Evolutionary conservation across 305 asterid species (phyloP), one percentile per base, ranked within the genome.

Genomic region (Fraxinus latifolia): DNA sequence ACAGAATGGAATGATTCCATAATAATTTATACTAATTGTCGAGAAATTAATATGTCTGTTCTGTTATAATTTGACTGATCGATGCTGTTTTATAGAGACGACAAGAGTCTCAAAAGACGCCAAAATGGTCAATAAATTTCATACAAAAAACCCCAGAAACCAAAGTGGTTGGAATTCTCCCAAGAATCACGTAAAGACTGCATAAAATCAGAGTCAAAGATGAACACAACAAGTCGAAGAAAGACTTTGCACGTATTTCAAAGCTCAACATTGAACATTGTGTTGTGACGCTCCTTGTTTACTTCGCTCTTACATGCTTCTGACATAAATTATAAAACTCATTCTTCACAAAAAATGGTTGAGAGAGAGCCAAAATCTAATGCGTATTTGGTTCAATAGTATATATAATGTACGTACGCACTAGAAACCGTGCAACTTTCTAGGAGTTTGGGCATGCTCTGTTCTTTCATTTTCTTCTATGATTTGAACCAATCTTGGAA

Each of bases 101-200:
- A 85, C 89, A 84, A 50, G 44, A 71, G 83, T 79, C 90, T 88
- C 78, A 84, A 89, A 90, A 89, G 91, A 84, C 87, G 62, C 86
- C 81, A 85, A 79, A 81, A 81, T 79, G 71, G 79, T 80, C 89
- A 70, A 83, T 75, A 81, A 14, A 74, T 80, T 25, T 82, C 83
- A 80, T 79, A 81, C 80, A 34, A 50, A 55, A 50, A 50, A 47
- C 2, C 60, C 60, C 19, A 50, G 7, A 50, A 15, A 50, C 7
- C 60, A 15, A 50, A 14, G 60, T 50, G 58, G 7, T 76, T 60
- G 44, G 84, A 76, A 50, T 83, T 83, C 83, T 89, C 88, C 83
- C 88, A 86, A 81, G 87, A 89, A 89, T 87, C 88, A 87, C 88
- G 86, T 84, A 86, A 86, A 81, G 85, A 77, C 84, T 77, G 83